A percentile compares a stretch with the other conserved stretches of the same genome.
Conservation (phyloP, 768 basidiomycete species). For the Erythrobasidium yunnanense region DNA sequence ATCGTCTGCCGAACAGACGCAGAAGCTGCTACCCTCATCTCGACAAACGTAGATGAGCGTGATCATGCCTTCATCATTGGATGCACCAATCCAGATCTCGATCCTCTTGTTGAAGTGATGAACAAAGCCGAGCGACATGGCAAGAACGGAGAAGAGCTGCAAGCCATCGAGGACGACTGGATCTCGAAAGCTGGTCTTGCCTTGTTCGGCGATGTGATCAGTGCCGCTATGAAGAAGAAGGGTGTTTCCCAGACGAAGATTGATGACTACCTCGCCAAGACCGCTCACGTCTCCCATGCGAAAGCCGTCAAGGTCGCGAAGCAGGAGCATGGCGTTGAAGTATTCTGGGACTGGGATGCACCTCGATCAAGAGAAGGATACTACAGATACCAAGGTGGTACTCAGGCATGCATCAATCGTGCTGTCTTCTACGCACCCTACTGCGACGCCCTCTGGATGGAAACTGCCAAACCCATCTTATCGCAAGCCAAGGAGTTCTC, state of each 20-base stretch:
- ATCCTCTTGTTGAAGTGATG: constrained; percentile 62
- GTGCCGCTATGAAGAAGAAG: constrained; percentile 50
- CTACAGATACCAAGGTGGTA: constrained; percentile 95
- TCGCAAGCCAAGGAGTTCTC: constrained; percentile 87
- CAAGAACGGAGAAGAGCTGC: constrained; percentile 65
- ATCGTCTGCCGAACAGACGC: constrained; percentile 90
- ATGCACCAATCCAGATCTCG: constrained; percentile 60
- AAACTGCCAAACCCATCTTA: constrained; percentile 88
- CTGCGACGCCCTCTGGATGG: constrained; percentile 88
- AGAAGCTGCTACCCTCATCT: constrained; percentile 92
- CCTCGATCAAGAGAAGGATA: constrained; percentile 90
- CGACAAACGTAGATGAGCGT: constrained; percentile 90
- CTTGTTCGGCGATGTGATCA: constrained; percentile 64
- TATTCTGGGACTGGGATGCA: constrained; percentile 86
- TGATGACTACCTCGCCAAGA: constrained; percentile 54
- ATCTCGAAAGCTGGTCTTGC: constrained; percentile 61
- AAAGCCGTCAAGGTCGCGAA: constrained; percentile 60
- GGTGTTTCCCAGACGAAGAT: constrained; percentile 47
- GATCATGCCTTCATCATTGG: constrained; percentile 97
- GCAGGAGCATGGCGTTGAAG: constrained; percentile 32
- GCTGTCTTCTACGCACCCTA: constrained; percentile 87
- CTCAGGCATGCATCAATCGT: constrained; percentile 83
- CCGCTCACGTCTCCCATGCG: constrained; percentile 59
- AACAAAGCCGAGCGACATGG: constrained; percentile 70
- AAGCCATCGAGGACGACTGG: constrained; percentile 84